Percentiles rank a stretch among this genome's conserved stretches.
Conservation (phyloP, 2,329 filamentous ascomycete genomes). For the Stagonosporopsis rhizophila region DNA sequence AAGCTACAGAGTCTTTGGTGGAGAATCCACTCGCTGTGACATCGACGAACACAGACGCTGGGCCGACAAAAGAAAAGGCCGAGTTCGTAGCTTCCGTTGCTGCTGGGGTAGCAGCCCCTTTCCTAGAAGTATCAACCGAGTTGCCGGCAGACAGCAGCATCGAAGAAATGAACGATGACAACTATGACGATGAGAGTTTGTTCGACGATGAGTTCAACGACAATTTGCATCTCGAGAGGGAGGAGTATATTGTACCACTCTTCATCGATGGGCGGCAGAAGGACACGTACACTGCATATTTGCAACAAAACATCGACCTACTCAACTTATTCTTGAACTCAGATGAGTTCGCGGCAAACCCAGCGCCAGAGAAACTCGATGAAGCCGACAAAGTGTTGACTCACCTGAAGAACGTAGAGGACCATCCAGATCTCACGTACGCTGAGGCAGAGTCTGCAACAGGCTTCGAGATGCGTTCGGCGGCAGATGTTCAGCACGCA, state of each 20-base stretch:
- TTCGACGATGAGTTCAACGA: conserved; percentile 43
- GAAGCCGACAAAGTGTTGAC: conserved; percentile 30
- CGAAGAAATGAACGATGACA: conserved; percentile 28
- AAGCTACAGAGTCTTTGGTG: conserved; percentile 5
- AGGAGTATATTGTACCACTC: conserved; percentile 46
- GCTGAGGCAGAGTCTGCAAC: conserved; percentile 27
- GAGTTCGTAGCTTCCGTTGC: conserved; percentile 10
- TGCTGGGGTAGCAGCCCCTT: background rate
- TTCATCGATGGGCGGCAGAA: conserved; percentile 42
- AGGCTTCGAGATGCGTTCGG: conserved; percentile 4
- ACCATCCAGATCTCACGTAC: conserved; percentile 42
- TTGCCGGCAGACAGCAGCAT: conserved; percentile 22
- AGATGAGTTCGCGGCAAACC: conserved; percentile 2
- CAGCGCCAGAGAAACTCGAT: conserved; percentile 12
- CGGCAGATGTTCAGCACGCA: conserved; percentile 29
- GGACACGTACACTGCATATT: conserved; percentile 29
- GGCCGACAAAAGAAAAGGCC: conserved; percentile 4
- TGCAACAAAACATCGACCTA: conserved; percentile 28
- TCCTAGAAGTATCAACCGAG: background rate
- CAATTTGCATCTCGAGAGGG: conserved; percentile 33
- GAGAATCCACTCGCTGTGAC: conserved; percentile 2
- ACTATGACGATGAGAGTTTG: conserved; percentile 26
- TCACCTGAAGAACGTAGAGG: conserved; percentile 37
- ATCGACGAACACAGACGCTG: background rate
- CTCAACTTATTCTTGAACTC: conserved; percentile 16